A percentile compares a stretch with the other conserved stretches of the same genome.
Conservation (phyloP, 805 yeast genomes). For the Alloascoidea hylecoeti region DNA sequence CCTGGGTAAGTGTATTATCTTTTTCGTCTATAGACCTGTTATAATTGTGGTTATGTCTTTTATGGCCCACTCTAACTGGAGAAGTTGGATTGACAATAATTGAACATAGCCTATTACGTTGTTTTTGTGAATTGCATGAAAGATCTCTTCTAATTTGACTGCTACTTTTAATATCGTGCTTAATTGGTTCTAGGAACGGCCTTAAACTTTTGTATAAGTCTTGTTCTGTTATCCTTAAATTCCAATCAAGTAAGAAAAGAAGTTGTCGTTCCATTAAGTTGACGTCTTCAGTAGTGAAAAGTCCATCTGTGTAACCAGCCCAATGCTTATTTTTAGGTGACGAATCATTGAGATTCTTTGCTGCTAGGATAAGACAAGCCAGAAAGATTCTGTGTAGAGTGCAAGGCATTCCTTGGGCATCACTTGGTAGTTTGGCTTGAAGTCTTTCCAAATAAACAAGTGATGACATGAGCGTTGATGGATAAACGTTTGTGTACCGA, state of each 20-base stretch:
- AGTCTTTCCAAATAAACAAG: slow-evolving; percentile 71
- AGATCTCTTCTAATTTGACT: slow-evolving; percentile 1
- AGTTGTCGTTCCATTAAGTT: slow-evolving; percentile 87
- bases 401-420: slow-evolving; percentile 79
- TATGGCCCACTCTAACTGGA: too few species aligned
- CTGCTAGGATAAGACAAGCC: slow-evolving; percentile 82
- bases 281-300: slow-evolving; percentile 63
- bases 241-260: slow-evolving; percentile 75
- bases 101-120: not conserved
- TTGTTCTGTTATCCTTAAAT: slow-evolving; percentile 50
- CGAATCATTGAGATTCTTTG: slow-evolving; percentile 85
- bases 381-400: slow-evolving; percentile 88
- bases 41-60: too few species aligned
- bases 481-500: slow-evolving; percentile 78
- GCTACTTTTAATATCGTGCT: slow-evolving; percentile 24
- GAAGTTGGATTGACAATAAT: not conserved
- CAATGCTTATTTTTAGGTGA: slow-evolving; percentile 94
- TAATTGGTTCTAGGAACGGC: slow-evolving; percentile 68
- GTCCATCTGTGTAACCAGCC: slow-evolving; percentile 85
- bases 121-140: too few species aligned
- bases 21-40: too few species aligned
- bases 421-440: slow-evolving; percentile 65
- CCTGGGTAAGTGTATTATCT: too few species aligned
- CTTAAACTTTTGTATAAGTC: slow-evolving; percentile 60
- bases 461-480: slow-evolving; percentile 90